These are phyloP conservation scores for Sporothrix pseudoabietina DNA, from an alignment of 2,329 filamentous ascomycete genomes.

Conservation along the genomic window DNA sequence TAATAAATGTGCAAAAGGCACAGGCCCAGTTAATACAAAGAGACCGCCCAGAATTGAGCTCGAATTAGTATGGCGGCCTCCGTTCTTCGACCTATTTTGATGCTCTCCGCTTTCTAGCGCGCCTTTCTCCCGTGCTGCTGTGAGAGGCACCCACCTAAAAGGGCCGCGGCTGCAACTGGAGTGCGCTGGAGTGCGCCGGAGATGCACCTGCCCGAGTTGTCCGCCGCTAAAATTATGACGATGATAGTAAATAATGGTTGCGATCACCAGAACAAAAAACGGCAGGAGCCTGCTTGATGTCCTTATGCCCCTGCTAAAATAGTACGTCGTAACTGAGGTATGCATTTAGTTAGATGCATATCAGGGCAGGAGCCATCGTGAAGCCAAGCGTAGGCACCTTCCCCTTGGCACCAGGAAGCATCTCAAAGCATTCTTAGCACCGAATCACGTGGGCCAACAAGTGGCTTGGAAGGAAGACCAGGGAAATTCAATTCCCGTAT, in stretches of 20 bases:
- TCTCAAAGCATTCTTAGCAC: not conserved
- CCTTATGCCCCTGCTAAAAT: not conserved
- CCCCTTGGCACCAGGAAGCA: not conserved
- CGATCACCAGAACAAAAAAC: not conserved
- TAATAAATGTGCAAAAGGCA: not conserved
- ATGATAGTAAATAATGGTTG: not conserved
- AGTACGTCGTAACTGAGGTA: not conserved
- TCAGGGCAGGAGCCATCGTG: not conserved
- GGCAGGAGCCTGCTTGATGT: not conserved
- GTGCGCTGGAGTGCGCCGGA: not conserved
- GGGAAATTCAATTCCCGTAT: conserved; percentile 2
- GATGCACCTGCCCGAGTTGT: conserved; percentile 6
- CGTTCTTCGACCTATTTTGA: not conserved
- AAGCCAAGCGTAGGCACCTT: not conserved
- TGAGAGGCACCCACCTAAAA: not conserved
- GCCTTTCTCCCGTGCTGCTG: conserved; percentile 9
- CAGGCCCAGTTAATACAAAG: not conserved
- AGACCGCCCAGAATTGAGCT: conserved; percentile 7
- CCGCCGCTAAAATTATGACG: not conserved
- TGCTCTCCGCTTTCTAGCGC: conserved; percentile 20
- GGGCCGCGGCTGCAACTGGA: not conserved
- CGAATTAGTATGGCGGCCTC: conserved; percentile 5
- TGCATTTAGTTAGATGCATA: not conserved
- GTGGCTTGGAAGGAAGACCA: conserved; percentile 15
- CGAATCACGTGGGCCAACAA: conserved; percentile 12